Conservation (phyloP, 306 rosid species). For the Prunus kanzakura region DNA sequence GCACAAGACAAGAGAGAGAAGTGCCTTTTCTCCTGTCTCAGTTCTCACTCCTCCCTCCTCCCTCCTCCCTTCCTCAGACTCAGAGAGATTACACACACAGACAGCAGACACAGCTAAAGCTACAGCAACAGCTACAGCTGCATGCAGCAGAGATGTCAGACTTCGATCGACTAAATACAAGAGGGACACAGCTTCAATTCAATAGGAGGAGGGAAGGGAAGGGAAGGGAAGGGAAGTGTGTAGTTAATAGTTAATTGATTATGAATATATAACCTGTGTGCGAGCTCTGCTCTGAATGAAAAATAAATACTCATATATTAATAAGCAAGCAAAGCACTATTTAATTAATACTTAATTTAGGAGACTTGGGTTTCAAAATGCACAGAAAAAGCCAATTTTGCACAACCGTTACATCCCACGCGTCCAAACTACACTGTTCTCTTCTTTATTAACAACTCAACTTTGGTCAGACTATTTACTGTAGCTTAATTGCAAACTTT, state of each 20-base stretch:
- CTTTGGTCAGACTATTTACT: constrained; percentile 32
- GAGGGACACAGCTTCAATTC: background rate
- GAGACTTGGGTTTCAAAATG: constrained; percentile 23
- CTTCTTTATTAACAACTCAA: constrained; percentile 25
- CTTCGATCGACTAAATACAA: background rate
- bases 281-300: no score
- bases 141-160: background rate
- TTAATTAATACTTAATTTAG: background rate
- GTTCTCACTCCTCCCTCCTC: background rate
- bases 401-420: constrained; percentile 76
- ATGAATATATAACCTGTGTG: background rate
- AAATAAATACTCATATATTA: no score
- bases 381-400: constrained; percentile 51
- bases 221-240: background rate
- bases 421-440: constrained; percentile 48
- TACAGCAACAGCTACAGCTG: background rate
- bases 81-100: no score
- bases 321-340: no score
- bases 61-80: background rate
- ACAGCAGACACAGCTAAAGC: background rate
- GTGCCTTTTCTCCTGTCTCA: background rate
- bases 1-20: constrained; percentile 6
- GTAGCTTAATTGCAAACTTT: constrained; percentile 37
- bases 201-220: background rate
- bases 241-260: background rate